A percentile compares a stretch with the other conserved stretches of the same genome.
phyloP scores from a whole-genome alignment of 2,329 filamentous ascomycete genomes.

The Phyllosticta citrichinensis region DNA sequence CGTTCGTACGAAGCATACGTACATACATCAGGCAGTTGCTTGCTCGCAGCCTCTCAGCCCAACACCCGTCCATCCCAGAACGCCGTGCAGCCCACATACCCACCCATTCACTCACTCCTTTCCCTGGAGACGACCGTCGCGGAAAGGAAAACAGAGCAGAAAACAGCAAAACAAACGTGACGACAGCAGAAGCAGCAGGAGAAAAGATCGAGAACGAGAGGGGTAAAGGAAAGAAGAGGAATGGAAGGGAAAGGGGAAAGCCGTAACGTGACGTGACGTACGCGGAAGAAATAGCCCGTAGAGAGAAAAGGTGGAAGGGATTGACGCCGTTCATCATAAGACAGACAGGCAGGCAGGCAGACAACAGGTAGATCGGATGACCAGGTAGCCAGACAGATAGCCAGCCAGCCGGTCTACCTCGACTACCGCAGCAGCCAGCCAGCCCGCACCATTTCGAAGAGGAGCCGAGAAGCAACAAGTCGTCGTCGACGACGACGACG shows the following conservation, averaged over 20 bases:
- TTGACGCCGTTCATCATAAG: neutral
- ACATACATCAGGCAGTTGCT: no score
- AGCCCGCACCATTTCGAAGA: neutral
- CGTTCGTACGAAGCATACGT: no score
- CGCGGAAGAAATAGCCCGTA: neutral
- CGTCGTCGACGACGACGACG: no score
- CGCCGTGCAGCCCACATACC: no score
- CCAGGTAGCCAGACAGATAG: neutral
- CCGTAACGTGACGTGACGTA: neutral
- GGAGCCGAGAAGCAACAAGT: neutral
- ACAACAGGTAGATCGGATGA: neutral
- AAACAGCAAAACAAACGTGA: neutral
- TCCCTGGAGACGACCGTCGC: no score
- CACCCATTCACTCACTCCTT: neutral
- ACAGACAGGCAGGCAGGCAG: neutral
- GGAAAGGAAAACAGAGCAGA: no score
- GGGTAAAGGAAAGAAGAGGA: neutral
- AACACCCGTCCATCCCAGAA: neutral
- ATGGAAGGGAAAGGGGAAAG: neutral
- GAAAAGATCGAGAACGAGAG: neutral
- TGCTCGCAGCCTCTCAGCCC: no score
- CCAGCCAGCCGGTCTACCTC: neutral
- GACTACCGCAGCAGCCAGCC: neutral
- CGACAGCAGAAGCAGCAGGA: no score
- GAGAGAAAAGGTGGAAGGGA: neutral